Percentiles rank a stretch among this genome's conserved stretches.
phyloP scores from a whole-genome alignment of 139 green algal species.

The Desmodesmus armatus region DNA sequence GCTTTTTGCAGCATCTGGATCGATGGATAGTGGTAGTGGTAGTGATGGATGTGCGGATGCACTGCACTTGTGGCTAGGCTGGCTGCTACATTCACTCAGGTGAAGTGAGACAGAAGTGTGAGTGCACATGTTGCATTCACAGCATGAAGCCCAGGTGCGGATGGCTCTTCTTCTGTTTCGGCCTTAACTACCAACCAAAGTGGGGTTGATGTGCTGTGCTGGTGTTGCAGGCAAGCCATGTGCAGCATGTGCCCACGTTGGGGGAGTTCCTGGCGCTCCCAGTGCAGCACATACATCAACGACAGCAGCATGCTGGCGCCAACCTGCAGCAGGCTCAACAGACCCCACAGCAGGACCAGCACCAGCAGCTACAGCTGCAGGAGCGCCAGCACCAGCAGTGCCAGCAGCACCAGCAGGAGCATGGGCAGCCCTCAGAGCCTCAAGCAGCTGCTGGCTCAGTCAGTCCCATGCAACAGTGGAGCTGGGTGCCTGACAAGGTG shows the following conservation, averaged over 20 bases:
- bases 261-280: conserved; percentile 5
- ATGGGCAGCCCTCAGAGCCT: neutral
- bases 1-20: no score
- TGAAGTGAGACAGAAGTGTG: no score
- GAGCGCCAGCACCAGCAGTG: neutral
- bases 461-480: neutral
- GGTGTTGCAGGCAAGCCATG: conserved; percentile 8
- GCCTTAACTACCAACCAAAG: no score
- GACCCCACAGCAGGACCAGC: conserved; percentile 5
- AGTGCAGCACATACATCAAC: neutral
- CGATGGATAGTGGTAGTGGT: no score
- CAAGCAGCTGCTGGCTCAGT: neutral
- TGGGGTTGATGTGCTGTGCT: no score
- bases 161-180: no score
- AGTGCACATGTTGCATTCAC: no score
- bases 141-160: no score
- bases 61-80: no score
- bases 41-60: no score
- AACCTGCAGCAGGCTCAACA: conserved; percentile 4
- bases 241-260: conserved; percentile 12
- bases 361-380: neutral
- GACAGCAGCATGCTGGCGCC: neutral
- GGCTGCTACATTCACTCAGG: no score
- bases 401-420: conserved; percentile 39
- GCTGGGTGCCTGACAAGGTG: conserved; percentile 54